Evolutionary conservation across 78 protist species (phyloP), one percentile per base, ranked within the genome.

Genomic region (Carpediemonas membranifera): DNA sequence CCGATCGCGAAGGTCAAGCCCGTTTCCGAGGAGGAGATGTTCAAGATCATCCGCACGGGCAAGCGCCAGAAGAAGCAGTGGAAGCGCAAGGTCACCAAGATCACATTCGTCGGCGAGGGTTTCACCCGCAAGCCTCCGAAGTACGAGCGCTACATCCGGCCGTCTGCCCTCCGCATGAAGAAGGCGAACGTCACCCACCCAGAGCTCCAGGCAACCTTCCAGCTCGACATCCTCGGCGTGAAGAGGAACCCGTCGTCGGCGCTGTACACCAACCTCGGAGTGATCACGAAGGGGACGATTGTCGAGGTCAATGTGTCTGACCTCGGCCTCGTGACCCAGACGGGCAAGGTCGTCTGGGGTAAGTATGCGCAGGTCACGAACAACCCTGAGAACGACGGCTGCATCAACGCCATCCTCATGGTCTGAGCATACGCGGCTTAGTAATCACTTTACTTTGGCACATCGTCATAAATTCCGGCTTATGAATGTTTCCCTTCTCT

Each of bases 101-200:
- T 73, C 35, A 91, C 97, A 0, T 92, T 82, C 71, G 98, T 94
- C 21, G 97, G 97, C n/a, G 96, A 92, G 55, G 87, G 80, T 62
- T 96, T 92, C 84, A 93, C 98, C 7, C 80, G 99, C 39, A 94
- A 94, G 82, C 92, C 95, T n/a, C 98, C 99, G 13, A 96, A 93
- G 72, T 93, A 84, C 76, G 98, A 92, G 75, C 73, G 81, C 25
- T 96, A 94, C 65, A 91, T 96, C 39, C 71, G 99, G 18, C 99
- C 99, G 0, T 81, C 81, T 60, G 98, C 83, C 19, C 65, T 96
- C 30, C 88, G 99, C 31, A 82, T 79, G 56, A 80, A 70, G 44
- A 81, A 85, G 73, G 96, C 97, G 5, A 90, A 96, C 73, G 98
- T 96, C 7, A 92, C 98, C 7, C 99, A 96, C 67, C 99, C 99